Evolutionary conservation across 2,329 filamentous ascomycete genomes (phyloP).

Genomic region (Ascochyta pisi): DNA sequence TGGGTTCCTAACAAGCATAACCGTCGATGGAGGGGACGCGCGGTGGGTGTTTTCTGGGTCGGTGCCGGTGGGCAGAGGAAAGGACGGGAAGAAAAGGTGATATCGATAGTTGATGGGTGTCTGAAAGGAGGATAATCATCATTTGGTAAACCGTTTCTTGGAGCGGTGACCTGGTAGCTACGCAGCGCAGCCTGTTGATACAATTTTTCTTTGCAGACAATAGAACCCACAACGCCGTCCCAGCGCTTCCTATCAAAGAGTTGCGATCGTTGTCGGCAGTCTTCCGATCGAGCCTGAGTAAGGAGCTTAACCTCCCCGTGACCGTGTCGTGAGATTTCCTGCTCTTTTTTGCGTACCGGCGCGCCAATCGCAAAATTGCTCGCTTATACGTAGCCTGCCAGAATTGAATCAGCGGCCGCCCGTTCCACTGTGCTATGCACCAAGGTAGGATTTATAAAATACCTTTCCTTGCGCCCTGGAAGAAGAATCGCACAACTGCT

Average conservation of each 20-base stretch:
- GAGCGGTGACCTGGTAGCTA: not conserved
- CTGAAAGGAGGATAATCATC: too few relatives aligned
- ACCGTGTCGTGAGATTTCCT: not conserved
- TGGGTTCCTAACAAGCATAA: too few relatives aligned
- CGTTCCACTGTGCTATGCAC: not conserved
- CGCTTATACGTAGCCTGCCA: conserved; percentile 34
- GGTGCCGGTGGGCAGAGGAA: too few relatives aligned
- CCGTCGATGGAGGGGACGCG: too few relatives aligned
- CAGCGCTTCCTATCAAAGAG: not conserved
- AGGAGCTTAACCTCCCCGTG: not conserved
- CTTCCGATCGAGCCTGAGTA: not conserved
- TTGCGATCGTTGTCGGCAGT: not conserved
- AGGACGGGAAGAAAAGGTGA: too few relatives aligned
- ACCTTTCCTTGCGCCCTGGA: conserved; percentile 82
- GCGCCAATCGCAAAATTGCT: not conserved
- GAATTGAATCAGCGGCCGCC: conserved; percentile 24
- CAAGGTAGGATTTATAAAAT: conserved; percentile 25
- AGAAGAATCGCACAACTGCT: conserved; percentile 98
- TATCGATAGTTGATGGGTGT: too few relatives aligned
- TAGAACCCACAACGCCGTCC: conserved; percentile 1
- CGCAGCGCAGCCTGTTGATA: not conserved
- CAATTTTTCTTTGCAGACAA: conserved; percentile 2
- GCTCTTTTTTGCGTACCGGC: not conserved
- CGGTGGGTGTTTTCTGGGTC: too few relatives aligned
- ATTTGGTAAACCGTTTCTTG: too few relatives aligned